Percentiles rank a stretch among this genome's conserved stretches.
phyloP scores from a whole-genome alignment of 2,329 filamentous ascomycete species.

The Fusarium piperis region DNA sequence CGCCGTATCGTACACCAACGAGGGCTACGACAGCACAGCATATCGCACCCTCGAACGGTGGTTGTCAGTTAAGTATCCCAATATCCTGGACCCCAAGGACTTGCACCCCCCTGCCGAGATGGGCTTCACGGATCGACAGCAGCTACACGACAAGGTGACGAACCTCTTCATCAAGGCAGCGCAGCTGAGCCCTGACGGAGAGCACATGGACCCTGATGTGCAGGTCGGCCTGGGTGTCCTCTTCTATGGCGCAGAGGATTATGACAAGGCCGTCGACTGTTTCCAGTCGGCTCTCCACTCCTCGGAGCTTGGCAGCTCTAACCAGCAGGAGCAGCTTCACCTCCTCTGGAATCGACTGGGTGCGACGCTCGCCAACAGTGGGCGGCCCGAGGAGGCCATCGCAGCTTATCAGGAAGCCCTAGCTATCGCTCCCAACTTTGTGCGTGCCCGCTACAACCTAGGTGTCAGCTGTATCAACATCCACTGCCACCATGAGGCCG shows the following conservation, averaged over 20 bases:
- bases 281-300: constrained; percentile 91
- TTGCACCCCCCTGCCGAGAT: constrained; percentile 82
- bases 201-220: constrained; percentile 97
- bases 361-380: constrained; percentile 94
- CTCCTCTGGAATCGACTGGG: constrained; percentile 97
- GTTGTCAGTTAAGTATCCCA: constrained; percentile 94
- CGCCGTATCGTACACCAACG: constrained; percentile 97
- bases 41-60: constrained; percentile 97
- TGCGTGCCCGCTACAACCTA: constrained; percentile 95
- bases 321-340: constrained; percentile 87
- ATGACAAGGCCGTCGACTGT: constrained; percentile 98
- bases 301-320: constrained; percentile 83
- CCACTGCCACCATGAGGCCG: constrained; percentile 91
- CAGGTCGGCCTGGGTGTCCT: constrained; percentile 96
- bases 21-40: constrained; percentile 96
- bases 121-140: constrained; percentile 91
- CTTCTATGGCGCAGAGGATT: constrained; percentile 97
- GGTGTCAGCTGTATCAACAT: constrained; percentile 98
- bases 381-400: constrained; percentile 94
- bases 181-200: constrained; percentile 88
- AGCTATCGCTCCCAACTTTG: constrained; percentile 92
- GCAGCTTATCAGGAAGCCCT: constrained; percentile 95
- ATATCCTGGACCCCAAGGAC: constrained; percentile 77
- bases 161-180: constrained; percentile 91
- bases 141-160: constrained; percentile 90